Conservation (phyloP, 441 rosid species). For the Jatropha multifida region DNA sequence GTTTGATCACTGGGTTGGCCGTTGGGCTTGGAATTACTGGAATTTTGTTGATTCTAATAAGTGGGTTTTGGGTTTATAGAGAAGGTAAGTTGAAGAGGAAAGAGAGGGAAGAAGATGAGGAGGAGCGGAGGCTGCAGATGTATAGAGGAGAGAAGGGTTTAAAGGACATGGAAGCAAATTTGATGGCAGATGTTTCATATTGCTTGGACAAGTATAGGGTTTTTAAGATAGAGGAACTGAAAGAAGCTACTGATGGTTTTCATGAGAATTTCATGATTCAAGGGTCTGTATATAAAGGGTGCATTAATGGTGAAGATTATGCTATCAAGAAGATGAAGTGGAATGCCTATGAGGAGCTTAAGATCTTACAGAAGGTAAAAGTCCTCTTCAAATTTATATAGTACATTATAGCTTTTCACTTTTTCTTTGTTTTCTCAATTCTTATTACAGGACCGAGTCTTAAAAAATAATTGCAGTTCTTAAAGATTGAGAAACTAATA, state of each 20-base stretch:
- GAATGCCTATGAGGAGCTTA: constrained; percentile 73
- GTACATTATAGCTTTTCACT: background rate
- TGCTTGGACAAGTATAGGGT: constrained; percentile 67
- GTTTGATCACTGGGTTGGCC: constrained; percentile 42
- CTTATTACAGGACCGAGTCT: background rate
- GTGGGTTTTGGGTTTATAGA: constrained; percentile 28
- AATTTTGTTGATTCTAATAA: constrained; percentile 30
- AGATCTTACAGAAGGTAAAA: constrained; percentile 65
- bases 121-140: constrained; percentile 27
- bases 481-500: background rate
- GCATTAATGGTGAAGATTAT: constrained; percentile 45
- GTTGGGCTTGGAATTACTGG: constrained; percentile 52
- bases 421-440: background rate
- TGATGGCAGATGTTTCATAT: constrained; percentile 70
- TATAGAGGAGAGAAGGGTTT: constrained; percentile 21
- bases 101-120: constrained; percentile 21
- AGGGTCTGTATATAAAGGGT: constrained; percentile 64
- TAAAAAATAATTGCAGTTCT: background rate
- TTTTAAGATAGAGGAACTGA: constrained; percentile 57
- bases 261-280: constrained; percentile 47
- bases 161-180: constrained; percentile 39
- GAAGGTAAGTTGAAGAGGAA: constrained; percentile 31
- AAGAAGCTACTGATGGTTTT: constrained; percentile 58
- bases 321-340: constrained; percentile 76
- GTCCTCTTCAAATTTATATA: background rate